These are phyloP conservation scores for Candida sakaeoensis DNA, from an alignment of 805 yeast species.

Conservation along the genomic window DNA sequence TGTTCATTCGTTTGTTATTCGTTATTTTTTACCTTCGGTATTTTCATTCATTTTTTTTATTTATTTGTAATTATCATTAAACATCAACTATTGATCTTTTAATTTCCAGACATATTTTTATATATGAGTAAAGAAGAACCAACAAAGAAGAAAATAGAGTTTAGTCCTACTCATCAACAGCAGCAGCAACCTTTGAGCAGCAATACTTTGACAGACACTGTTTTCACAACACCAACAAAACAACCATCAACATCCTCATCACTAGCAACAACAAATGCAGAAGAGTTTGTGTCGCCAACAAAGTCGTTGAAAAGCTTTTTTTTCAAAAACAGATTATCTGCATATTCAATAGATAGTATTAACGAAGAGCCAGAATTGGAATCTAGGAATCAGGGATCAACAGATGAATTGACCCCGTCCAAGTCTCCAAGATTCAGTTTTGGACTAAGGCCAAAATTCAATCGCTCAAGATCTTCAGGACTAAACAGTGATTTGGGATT, in stretches of 20 bases:
- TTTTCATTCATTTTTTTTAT: not conserved
- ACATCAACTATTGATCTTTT: no score
- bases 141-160: conserved; percentile 1
- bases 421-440: conserved; percentile 8
- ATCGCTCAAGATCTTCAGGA: conserved; percentile 18
- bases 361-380: conserved; percentile 19
- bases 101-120: no score
- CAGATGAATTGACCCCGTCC: conserved; percentile 7
- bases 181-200: conserved; percentile 1
- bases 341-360: conserved; percentile 22
- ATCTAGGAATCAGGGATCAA: not conserved
- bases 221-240: conserved; percentile 4
- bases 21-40: not conserved
- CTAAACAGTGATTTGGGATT: conserved; percentile 5
- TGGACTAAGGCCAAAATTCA: conserved; percentile 19
- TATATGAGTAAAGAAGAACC: not conserved
- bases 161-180: not conserved
- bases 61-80: no score
- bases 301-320: conserved; percentile 21
- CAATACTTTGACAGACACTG: conserved; percentile 1
- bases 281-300: conserved; percentile 22
- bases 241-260: not conserved
- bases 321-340: conserved; percentile 21
- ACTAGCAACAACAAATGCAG: conserved; percentile 2
- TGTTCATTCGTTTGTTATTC: not conserved